Percentiles rank a stretch among this genome's conserved stretches.
These are phyloP conservation scores for Rhodotorula toruloides DNA, from an alignment of 768 basidiomycete species.

Conservation along the genomic window DNA sequence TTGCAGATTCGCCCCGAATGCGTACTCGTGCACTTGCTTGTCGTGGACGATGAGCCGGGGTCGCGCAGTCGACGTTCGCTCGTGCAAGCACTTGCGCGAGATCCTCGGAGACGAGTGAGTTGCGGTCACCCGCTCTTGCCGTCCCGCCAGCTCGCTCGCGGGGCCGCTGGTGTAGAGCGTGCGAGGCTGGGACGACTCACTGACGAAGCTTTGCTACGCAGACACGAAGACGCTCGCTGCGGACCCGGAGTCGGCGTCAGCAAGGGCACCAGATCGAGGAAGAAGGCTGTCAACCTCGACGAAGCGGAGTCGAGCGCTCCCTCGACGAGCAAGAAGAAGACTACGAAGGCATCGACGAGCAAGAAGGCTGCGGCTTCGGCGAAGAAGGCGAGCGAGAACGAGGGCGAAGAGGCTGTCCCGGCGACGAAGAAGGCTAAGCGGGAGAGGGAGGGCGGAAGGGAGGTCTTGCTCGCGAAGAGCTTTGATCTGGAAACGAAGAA, in stretches of 20 bases:
- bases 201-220: not conserved
- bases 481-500: conserved; percentile 29
- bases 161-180: not conserved
- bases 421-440: too few relatives aligned
- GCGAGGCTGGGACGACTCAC: too few relatives aligned
- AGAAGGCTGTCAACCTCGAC: not conserved
- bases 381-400: not conserved
- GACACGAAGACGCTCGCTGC: conserved; percentile 16
- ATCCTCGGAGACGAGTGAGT: conserved; percentile 35
- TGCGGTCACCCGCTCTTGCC: not conserved
- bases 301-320: not conserved
- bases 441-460: not conserved
- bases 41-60: conserved; percentile 11
- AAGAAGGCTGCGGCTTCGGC: not conserved
- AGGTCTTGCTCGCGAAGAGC: conserved; percentile 27
- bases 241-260: not conserved
- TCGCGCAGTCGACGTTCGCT: conserved; percentile 11
- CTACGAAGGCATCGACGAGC: not conserved
- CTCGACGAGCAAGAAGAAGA: not conserved
- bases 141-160: not conserved
- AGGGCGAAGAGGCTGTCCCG: not conserved
- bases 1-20: not conserved
- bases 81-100: conserved; percentile 33
- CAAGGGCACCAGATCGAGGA: conserved; percentile 3
- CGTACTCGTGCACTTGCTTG: conserved; percentile 26